Evolutionary conservation across 257 asterid genomes (phyloP), one percentile per base, ranked within the genome.

Genomic region (Linderniella brevidens): DNA sequence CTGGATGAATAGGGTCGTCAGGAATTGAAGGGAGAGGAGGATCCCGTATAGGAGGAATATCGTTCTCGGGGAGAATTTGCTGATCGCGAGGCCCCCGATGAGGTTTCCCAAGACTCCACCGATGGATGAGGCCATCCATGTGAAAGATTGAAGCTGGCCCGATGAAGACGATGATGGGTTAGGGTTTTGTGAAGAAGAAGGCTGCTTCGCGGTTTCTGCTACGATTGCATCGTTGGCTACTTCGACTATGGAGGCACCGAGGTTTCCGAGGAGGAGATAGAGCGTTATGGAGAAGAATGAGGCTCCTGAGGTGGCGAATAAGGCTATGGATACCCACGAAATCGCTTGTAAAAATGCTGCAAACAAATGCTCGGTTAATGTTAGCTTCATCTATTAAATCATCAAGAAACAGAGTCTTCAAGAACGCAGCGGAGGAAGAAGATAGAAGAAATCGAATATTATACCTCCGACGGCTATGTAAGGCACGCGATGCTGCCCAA

Each of bases 141-240:
- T 93, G 51, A 79, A 90, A 10, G 99, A 90, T 64, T 85, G 99
- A 35, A 81, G 75, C 45, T 55, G 73, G 13, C 92, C 81, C n/a
- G n/a, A n/a, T 3, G 93, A 77, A 14, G 81, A 57, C 41, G 92
- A 60, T 46, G 73, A 37, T 72, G 74, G 70, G 11, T 56, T 8
- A 48, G 48, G 61, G 50, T 50, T 64, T 55, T 68, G 65, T 50
- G 87, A 58, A 14, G 80, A 56, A 25, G 58, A 45, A 17, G 76
- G 65, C 59, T 79, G 76, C 37, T 72, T 75, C 5, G 80, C 78
- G 7, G 80, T 75, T 61, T 90, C 99, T 12, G 96, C 94, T 53
- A 90, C 99, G 60, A 90, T 79, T 65, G 99, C 99, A 55, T 90
- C 96, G 11, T 85, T 85, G 20, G 96, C 93, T 44, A 90, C 99